These are phyloP conservation scores for Penicillium simplicissimum DNA, from an alignment of 495 filamentous ascomycete genomes.

Conservation along the genomic window DNA sequence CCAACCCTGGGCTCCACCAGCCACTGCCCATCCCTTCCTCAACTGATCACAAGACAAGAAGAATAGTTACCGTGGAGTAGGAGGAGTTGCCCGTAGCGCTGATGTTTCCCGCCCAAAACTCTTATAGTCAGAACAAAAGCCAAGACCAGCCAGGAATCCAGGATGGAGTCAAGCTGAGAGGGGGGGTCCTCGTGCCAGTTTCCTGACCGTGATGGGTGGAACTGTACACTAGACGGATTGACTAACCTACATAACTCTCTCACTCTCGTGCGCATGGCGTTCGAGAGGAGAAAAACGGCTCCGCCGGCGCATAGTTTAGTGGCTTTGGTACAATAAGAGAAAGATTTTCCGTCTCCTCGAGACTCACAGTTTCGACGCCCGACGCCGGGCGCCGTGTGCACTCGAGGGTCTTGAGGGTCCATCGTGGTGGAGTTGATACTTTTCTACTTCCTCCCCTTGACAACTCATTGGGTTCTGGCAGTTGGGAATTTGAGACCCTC, in stretches of 20 bases:
- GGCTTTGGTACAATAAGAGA: background rate
- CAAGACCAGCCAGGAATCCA: background rate
- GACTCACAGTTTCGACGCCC: background rate
- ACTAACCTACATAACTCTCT: too few species aligned
- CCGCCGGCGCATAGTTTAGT: slow-evolving; percentile 1
- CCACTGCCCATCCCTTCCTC: slow-evolving; percentile 7
- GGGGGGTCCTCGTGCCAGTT: background rate
- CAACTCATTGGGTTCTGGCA: background rate
- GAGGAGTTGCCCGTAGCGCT: slow-evolving; percentile 2
- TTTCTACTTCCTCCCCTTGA: background rate
- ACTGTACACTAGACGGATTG: background rate
- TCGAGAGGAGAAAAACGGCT: background rate
- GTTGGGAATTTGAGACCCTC: background rate
- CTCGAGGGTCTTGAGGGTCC: background rate
- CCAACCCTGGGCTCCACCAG: slow-evolving; percentile 8
- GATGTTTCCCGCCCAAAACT: background rate
- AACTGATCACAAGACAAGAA: background rate
- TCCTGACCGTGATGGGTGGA: slow-evolving; percentile 6
- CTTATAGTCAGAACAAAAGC: background rate
- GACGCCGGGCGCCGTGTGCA: background rate
- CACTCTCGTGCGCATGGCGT: background rate
- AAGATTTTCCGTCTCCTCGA: background rate
- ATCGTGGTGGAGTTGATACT: background rate
- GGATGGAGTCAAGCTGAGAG: background rate
- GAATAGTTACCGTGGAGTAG: background rate